Evolutionary conservation across 2,329 filamentous ascomycete species (phyloP).

Genomic region (Cercospora citrullina): DNA sequence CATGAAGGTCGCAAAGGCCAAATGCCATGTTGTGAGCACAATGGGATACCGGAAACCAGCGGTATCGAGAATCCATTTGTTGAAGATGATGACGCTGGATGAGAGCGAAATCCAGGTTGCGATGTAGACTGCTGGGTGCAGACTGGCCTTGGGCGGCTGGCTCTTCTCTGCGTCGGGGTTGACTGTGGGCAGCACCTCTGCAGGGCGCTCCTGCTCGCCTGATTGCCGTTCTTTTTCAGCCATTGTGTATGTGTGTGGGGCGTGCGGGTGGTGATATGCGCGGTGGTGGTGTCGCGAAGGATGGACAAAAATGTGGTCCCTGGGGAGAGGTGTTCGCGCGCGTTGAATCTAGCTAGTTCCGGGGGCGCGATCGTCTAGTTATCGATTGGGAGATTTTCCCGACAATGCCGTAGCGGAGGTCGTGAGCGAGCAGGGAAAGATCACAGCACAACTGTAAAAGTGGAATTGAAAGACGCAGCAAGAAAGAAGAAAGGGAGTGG

Average conservation of each 20-base stretch:
- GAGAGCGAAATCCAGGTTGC: slow-evolving; percentile 85
- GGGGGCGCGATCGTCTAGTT: neutral
- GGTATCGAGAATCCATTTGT: slow-evolving; percentile 95
- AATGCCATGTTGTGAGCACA: slow-evolving; percentile 93
- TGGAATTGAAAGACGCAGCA: neutral
- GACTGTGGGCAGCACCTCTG: slow-evolving; percentile 72
- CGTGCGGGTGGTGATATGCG: neutral
- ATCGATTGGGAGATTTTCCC: neutral
- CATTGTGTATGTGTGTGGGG: slow-evolving; percentile 55
- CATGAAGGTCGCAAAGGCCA: slow-evolving; percentile 88
- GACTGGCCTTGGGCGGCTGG: slow-evolving; percentile 60
- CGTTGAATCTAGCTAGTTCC: neutral
- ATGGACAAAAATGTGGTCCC: neutral
- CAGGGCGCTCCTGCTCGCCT: slow-evolving; percentile 66
- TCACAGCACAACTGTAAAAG: neutral
- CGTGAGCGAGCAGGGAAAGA: neutral
- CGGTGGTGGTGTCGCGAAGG: neutral
- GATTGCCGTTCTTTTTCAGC: slow-evolving; percentile 83
- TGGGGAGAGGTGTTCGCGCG: neutral
- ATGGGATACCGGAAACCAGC: slow-evolving; percentile 73
- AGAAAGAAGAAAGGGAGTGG: neutral
- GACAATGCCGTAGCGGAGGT: neutral
- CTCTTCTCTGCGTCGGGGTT: slow-evolving; percentile 73
- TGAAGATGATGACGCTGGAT: slow-evolving; percentile 95
- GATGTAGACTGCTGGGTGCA: slow-evolving; percentile 87